Evolutionary conservation across 768 basidiomycete species (phyloP).

Genomic region (Amanita molliuscula): DNA sequence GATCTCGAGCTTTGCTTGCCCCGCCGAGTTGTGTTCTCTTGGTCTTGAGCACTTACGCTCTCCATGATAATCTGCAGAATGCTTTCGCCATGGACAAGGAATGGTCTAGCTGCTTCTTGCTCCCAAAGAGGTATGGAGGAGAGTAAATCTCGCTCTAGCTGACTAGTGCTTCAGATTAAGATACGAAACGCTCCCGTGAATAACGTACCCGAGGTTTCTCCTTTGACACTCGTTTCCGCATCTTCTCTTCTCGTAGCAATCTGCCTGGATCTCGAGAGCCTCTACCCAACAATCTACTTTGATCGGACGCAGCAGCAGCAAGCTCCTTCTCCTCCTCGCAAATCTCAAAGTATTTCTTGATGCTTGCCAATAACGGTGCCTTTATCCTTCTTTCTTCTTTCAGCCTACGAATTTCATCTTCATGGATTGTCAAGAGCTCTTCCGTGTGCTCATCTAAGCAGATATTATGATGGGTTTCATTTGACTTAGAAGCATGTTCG

Average conservation of each 20-base stretch:
- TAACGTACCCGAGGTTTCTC: slow-evolving; percentile 82
- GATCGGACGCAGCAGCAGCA: slow-evolving; percentile 70
- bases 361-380: slow-evolving; percentile 59
- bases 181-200: not conserved
- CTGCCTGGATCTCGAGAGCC: slow-evolving; percentile 79
- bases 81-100: slow-evolving; percentile 78
- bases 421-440: slow-evolving; percentile 76
- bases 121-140: slow-evolving; percentile 81
- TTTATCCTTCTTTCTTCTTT: slow-evolving; percentile 79
- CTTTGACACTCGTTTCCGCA: slow-evolving; percentile 86
- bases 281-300: slow-evolving; percentile 70
- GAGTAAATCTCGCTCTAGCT: slow-evolving; percentile 88
- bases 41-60: slow-evolving; percentile 56
- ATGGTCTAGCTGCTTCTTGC: slow-evolving; percentile 54
- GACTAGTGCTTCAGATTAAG: slow-evolving; percentile 1
- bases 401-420: slow-evolving; percentile 72
- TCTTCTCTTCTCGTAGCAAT: slow-evolving; percentile 89
- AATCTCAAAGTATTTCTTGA: slow-evolving; percentile 87
- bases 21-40: slow-evolving; percentile 64
- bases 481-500: not conserved
- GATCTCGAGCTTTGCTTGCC: slow-evolving; percentile 25
- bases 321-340: slow-evolving; percentile 86
- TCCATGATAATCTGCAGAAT: slow-evolving; percentile 75
- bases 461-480: not conserved
- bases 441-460: slow-evolving; percentile 75